Evolutionary conservation across 2,329 filamentous ascomycete genomes (phyloP).

Genomic region (Arthrocladium fulminans): DNA sequence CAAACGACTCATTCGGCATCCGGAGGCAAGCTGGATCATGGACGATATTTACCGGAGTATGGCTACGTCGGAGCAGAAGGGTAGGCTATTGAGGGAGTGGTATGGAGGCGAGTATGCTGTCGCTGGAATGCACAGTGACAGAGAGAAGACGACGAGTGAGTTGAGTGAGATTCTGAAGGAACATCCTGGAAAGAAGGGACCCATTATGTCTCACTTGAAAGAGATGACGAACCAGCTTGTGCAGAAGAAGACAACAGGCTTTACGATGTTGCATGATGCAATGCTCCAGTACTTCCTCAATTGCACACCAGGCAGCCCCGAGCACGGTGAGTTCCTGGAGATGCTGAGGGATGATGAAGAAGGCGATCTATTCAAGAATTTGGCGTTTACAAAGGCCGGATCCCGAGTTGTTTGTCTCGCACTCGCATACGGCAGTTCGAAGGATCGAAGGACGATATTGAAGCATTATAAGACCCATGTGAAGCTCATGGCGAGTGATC

Average conservation of each 20-base stretch:
- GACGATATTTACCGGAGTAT: slow-evolving; percentile 92
- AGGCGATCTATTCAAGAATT: slow-evolving; percentile 83
- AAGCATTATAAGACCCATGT: slow-evolving; percentile 86
- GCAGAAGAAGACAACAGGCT: slow-evolving; percentile 93
- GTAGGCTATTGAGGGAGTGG: slow-evolving; percentile 81
- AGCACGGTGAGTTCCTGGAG: slow-evolving; percentile 80
- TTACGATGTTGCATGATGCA: slow-evolving; percentile 95
- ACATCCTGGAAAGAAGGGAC: slow-evolving; percentile 73
- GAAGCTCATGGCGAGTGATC: slow-evolving; percentile 73
- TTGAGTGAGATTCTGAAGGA: slow-evolving; percentile 65
- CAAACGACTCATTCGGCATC: slow-evolving; percentile 85
- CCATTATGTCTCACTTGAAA: slow-evolving; percentile 76
- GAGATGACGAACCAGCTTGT: slow-evolving; percentile 85
- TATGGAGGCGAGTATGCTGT: slow-evolving; percentile 82
- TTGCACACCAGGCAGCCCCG: slow-evolving; percentile 64
- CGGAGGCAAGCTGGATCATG: slow-evolving; percentile 93
- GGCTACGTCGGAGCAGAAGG: slow-evolving; percentile 78
- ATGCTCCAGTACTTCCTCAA: slow-evolving; percentile 95
- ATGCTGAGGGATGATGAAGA: slow-evolving; percentile 85
- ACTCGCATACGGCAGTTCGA: slow-evolving; percentile 76
- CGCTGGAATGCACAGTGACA: slow-evolving; percentile 22
- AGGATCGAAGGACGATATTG: slow-evolving; percentile 83
- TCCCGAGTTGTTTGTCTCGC: slow-evolving; percentile 71
- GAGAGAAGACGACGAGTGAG: slow-evolving; percentile 44
- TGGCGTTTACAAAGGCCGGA: slow-evolving; percentile 89